These are phyloP conservation scores for Phyllosticta capitalensis DNA, from an alignment of 2,329 filamentous ascomycete species.

Conservation along the genomic window DNA sequence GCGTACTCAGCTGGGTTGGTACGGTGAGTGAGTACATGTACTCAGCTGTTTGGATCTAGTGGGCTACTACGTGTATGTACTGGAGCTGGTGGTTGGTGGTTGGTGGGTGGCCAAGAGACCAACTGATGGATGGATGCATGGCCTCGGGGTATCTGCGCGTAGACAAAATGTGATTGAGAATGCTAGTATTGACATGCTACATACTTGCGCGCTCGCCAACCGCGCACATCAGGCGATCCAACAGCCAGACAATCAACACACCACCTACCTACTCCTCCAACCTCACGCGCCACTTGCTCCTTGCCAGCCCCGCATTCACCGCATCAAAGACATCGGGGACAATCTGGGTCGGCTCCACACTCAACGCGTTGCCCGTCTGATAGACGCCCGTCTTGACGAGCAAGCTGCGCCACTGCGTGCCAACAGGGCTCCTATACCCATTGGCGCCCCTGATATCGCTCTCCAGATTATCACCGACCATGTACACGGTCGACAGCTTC, in stretches of 20 bases:
- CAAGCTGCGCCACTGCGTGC: conserved; percentile 67
- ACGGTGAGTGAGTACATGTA: no score
- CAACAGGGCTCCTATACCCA: conserved; percentile 54
- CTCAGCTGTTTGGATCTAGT: no score
- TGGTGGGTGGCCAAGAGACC: no score
- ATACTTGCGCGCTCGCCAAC: no score
- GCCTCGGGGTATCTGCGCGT: no score
- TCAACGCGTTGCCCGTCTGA: conserved; percentile 44
- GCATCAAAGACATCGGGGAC: conserved; percentile 68
- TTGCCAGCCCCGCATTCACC: conserved; percentile 35
- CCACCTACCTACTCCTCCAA: neutral
- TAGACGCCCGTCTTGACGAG: conserved; percentile 77
- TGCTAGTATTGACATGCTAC: no score
- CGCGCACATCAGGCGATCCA: no score
- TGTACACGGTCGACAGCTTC: conserved; percentile 65
- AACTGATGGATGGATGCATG: no score
- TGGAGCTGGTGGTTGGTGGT: no score
- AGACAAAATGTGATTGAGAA: no score
- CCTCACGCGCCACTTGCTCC: neutral
- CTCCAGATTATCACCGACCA: conserved; percentile 68
- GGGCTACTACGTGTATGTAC: no score
- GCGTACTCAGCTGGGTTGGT: no score
- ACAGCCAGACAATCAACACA: neutral
- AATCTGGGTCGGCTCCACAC: conserved; percentile 53
- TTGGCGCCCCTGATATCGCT: conserved; percentile 88